Evolutionary conservation across 148 eudicot species (phyloP).

Genomic region (Chenopodium quinoa): DNA sequence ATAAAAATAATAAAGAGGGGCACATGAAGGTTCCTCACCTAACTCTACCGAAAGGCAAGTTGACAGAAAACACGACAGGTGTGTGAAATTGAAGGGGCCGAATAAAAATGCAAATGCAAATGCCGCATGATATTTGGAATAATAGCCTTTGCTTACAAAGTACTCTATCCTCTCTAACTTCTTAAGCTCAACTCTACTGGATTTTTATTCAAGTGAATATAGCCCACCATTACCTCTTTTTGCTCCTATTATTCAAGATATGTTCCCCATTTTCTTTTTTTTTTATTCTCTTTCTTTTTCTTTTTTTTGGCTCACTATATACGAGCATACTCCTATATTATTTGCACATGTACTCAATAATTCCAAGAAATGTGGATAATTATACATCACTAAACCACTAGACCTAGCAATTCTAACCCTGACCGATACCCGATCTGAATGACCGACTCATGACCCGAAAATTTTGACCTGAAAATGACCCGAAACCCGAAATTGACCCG

Average conservation of each 20-base stretch:
- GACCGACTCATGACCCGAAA: too few species aligned
- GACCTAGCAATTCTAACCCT: too few species aligned
- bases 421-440: too few species aligned
- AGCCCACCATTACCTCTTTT: neutral
- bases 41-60: conserved; percentile 23
- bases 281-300: neutral
- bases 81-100: conserved; percentile 22
- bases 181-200: neutral
- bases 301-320: neutral
- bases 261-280: neutral
- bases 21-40: conserved; percentile 33
- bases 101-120: neutral
- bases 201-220: neutral
- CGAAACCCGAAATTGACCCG: too few species aligned
- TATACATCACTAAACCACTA: too few species aligned
- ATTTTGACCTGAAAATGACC: too few species aligned
- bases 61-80: conserved; percentile 20
- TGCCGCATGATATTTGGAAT: conserved; percentile 30
- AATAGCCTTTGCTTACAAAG: conserved; percentile 35
- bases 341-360: too few species aligned
- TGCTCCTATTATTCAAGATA: conserved; percentile 16
- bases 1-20: too few species aligned
- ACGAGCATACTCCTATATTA: too few species aligned
- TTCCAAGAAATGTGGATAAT: too few species aligned
- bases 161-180: conserved; percentile 15